Evolutionary conservation across 371 early-diverging fungal genomes (phyloP).

Genomic region (Mortierella sp.): DNA sequence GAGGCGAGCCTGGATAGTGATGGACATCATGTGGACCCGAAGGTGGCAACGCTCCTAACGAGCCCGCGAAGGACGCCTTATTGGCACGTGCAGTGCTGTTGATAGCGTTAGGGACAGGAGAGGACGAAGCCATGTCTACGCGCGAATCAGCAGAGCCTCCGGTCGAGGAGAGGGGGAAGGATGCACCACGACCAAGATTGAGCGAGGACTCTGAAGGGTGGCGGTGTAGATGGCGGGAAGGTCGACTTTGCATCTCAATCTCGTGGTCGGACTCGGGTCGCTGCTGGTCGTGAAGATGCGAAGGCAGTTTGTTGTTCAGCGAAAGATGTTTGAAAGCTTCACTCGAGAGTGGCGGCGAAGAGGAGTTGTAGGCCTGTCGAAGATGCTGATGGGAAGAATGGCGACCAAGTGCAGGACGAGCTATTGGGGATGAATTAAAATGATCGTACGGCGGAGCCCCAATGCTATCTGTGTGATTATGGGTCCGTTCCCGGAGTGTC

Average conservation of each 20-base stretch:
- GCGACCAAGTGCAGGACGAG: conserved; percentile 30
- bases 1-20: conserved; percentile 29
- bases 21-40: conserved; percentile 10
- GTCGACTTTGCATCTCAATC: conserved; percentile 21
- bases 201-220: conserved; percentile 45
- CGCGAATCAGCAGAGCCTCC: conserved; percentile 17
- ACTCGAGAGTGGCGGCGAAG: conserved; percentile 32
- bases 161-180: conserved; percentile 16
- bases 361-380: conserved; percentile 36
- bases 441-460: conserved; percentile 20
- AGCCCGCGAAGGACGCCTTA: conserved; percentile 19
- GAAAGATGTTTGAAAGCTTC: conserved; percentile 33
- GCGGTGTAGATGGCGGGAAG: conserved; percentile 38
- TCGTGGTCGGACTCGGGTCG: conserved; percentile 35
- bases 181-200: conserved; percentile 22
- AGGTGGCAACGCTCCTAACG: conserved; percentile 3
- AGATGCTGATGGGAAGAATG: conserved; percentile 44
- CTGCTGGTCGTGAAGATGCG: conserved; percentile 11
- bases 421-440: conserved; percentile 10
- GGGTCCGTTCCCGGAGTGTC: conserved; percentile 11
- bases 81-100: not conserved
- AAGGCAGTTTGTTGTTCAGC: conserved; percentile 16
- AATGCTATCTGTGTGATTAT: conserved; percentile 5
- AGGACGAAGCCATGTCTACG: conserved; percentile 18
- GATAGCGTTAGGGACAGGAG: not conserved